These are phyloP conservation scores for Lupinus albus DNA, from an alignment of 306 rosid genomes.

Conservation along the genomic window DNA sequence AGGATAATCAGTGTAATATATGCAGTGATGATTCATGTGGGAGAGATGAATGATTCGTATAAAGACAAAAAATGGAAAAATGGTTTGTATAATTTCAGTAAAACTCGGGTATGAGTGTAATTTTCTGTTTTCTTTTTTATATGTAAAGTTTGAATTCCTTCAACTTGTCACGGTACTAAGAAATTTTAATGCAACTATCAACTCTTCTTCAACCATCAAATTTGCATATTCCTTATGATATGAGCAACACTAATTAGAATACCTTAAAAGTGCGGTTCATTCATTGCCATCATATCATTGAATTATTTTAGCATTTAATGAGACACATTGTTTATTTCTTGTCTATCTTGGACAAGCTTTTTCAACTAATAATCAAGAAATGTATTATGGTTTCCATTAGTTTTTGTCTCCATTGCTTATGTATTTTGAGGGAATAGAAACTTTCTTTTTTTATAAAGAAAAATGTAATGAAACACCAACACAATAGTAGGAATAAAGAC, in stretches of 20 bases:
- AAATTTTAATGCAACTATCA: background rate
- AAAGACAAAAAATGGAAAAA: too few relatives aligned
- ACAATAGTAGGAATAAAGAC: too few relatives aligned
- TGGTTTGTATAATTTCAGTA: too few relatives aligned
- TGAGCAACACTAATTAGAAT: slow-evolving; percentile 6
- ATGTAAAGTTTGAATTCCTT: background rate
- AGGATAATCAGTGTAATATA: too few relatives aligned
- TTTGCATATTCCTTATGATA: background rate
- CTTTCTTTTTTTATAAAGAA: too few relatives aligned
- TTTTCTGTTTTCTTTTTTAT: too few relatives aligned
- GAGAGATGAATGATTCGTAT: too few relatives aligned
- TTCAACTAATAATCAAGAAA: slow-evolving; percentile 40
- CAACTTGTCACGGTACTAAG: background rate
- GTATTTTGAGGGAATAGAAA: background rate
- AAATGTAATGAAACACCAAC: too few relatives aligned
- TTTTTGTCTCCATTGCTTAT: slow-evolving; percentile 43
- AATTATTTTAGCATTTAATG: slow-evolving; percentile 18
- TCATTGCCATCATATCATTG: slow-evolving; percentile 28
- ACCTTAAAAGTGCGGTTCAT: slow-evolving; percentile 9
- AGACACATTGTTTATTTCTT: slow-evolving; percentile 34
- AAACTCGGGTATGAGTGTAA: too few relatives aligned
- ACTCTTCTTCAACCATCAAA: too few relatives aligned
- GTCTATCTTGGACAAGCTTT: slow-evolving; percentile 44
- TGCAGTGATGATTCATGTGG: too few relatives aligned
- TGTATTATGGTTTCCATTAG: slow-evolving; percentile 50